Base-by-base conservation (phyloP, 2,329 filamentous ascomycete species). In the Fusarium burgessii region DNA sequence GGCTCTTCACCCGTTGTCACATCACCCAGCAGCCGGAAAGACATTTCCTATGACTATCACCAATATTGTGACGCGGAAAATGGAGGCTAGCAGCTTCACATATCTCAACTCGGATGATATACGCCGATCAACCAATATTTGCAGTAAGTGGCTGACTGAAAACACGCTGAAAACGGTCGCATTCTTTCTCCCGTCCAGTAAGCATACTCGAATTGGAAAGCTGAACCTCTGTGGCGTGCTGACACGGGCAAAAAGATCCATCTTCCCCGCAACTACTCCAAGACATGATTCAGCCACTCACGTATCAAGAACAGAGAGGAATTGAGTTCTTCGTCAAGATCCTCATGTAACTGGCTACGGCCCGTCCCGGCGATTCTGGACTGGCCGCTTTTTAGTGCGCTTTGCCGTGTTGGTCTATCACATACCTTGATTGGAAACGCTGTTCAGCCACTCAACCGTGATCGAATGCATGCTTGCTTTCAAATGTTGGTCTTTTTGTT, bases 311-410 rank as follows among this genome's bases (percentile, higher is more conserved):
- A 32, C 32, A 32, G 35, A 27, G 20, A 14, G 4, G 1, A 7
- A 43, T 36, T 7, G 7, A 5, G 1, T n/a, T 41, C 8, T 15
- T 23, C 11, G 23, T 10, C 18, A 42, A 3, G 40, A 6, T 7
- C 11, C n/a, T 8, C 11, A 17, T 35, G 2, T 43, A 7, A 40
- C 20, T 61, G 41, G 50, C 2, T 1, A 25, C 59, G 43, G 50
- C 25, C 59, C 50, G 59, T 65, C 17, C 59, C 43, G 43, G 8
- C 1, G 20, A 50, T 7, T 43, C 59, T 25, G 35, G 43, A 29
- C 13, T 18, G 18, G 27, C 6, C 47, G 11, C n/a, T 2, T 29
- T 6, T 29, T 20, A n/a, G 15, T 18, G 36, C 35, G 50, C 50
- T 15, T 40, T 18, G 14, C 42, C 7, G 2, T 13, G 12, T 18